Percentiles rank a stretch among this genome's conserved stretches.
Conservation (phyloP, 495 filamentous ascomycete genomes). For the Annulohypoxylon nitens region DNA sequence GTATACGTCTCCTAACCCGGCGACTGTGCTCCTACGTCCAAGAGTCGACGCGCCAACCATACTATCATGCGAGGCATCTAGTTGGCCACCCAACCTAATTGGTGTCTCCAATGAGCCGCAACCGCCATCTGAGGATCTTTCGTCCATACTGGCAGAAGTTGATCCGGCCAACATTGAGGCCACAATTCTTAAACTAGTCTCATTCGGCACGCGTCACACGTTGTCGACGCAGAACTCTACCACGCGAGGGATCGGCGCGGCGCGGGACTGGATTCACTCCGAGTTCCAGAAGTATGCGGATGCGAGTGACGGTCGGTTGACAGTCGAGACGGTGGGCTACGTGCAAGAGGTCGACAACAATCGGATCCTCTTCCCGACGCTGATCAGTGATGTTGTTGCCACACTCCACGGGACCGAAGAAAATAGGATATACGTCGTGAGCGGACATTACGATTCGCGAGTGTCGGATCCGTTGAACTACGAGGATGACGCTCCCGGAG, state of each 20-base stretch:
- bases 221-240: conserved; percentile 61
- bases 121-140: conserved; percentile 59
- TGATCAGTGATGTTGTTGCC: conserved; percentile 65
- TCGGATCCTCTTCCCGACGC: conserved; percentile 61
- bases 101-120: conserved; percentile 59
- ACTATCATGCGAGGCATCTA: conserved; percentile 45
- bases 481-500: conserved; percentile 64
- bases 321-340: conserved; percentile 60
- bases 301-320: conserved; percentile 57
- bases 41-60: conserved; percentile 9
- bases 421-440: conserved; percentile 63
- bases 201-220: conserved; percentile 67
- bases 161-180: conserved; percentile 58
- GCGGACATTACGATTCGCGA: conserved; percentile 67
- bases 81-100: conserved; percentile 48
- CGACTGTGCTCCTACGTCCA: conserved; percentile 22
- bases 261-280: conserved; percentile 64
- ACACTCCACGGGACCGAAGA: conserved; percentile 62
- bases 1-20: conserved; percentile 37
- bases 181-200: conserved; percentile 62
- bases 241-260: conserved; percentile 65
- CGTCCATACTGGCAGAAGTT: conserved; percentile 57
- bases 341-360: conserved; percentile 54
- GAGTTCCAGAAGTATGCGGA: conserved; percentile 58
- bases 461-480: conserved; percentile 63